Evolutionary conservation across 257 asterid genomes (phyloP).

Genomic region (Fraxinus anomala): DNA sequence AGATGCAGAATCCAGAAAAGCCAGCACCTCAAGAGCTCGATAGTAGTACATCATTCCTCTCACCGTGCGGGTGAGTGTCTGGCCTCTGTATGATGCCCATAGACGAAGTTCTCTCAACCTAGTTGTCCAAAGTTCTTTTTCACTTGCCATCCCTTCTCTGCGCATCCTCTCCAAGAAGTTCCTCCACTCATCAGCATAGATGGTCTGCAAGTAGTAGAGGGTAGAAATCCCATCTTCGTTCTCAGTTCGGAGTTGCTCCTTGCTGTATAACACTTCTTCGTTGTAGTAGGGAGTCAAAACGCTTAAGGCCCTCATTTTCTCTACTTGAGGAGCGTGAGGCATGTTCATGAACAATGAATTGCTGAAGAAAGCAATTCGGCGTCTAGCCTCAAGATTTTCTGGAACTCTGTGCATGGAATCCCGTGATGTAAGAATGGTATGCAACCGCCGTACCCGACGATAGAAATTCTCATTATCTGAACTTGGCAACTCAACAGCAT

Average conservation of each 20-base stretch:
- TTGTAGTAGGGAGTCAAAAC: constrained; percentile 97
- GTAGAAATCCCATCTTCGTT: constrained; percentile 98
- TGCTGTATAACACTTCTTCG: constrained; percentile 89
- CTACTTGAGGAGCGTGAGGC: constrained; percentile 99
- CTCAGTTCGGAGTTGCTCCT: constrained; percentile 92
- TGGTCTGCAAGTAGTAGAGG: constrained; percentile 88
- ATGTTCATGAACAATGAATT: constrained; percentile 97
- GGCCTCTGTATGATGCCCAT: constrained; percentile 99
- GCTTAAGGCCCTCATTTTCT: constrained; percentile 97
- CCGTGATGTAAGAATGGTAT: constrained; percentile 88
- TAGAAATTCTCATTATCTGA: constrained; percentile 70
- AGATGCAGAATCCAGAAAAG: constrained; percentile 96
- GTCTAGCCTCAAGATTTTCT: constrained; percentile 95
- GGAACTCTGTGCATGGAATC: constrained; percentile 96
- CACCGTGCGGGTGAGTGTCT: constrained; percentile 92
- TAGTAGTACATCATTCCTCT: constrained; percentile 99
- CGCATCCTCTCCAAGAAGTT: constrained; percentile 93
- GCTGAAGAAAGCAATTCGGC: constrained; percentile 96
- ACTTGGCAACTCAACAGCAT: constrained; percentile 72
- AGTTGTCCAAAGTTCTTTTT: constrained; percentile 74
- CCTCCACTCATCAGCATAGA: constrained; percentile 93
- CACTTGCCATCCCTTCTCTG: constrained; percentile 78
- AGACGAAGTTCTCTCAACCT: constrained; percentile 84
- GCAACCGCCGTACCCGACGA: constrained; percentile 85
- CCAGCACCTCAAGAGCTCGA: constrained; percentile 97